phyloP scores from a whole-genome alignment of 192 early-diverging fungal species.

The Coemansia asiatica region DNA sequence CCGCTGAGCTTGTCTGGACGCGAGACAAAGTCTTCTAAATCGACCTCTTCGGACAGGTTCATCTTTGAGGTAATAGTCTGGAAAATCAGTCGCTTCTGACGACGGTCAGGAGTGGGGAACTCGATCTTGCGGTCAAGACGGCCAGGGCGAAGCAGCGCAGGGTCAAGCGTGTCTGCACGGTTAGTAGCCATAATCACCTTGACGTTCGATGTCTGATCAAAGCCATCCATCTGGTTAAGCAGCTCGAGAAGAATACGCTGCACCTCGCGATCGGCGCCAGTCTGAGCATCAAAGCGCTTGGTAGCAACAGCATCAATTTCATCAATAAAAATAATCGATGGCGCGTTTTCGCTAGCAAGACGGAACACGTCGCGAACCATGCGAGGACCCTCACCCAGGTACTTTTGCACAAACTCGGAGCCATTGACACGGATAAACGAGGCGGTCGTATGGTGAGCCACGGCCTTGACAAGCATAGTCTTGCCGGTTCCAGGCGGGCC shows the following conservation, averaged over 20 bases:
- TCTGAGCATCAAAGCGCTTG: slow-evolving; percentile 97
- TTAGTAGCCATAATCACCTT: slow-evolving; percentile 99
- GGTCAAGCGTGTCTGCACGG: slow-evolving; percentile 95
- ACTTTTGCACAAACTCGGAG: slow-evolving; percentile 99
- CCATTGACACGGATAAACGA: slow-evolving; percentile 96
- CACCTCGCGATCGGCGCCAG: slow-evolving; percentile 97
- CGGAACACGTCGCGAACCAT: slow-evolving; percentile 98
- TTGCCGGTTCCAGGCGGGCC: slow-evolving; percentile 99
- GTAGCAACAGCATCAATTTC: slow-evolving; percentile 99
- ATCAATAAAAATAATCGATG: slow-evolving; percentile 97
- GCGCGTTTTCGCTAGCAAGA: slow-evolving; percentile 94
- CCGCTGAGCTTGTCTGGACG: slow-evolving; percentile 95
- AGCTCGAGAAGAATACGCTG: slow-evolving; percentile 97
- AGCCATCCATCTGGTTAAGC: slow-evolving; percentile 99
- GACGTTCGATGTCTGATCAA: slow-evolving; percentile 96
- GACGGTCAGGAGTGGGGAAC: slow-evolving; percentile 96
- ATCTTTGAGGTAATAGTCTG: slow-evolving; percentile 93
- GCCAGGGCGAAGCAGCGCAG: slow-evolving; percentile 93
- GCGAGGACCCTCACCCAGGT: slow-evolving; percentile 94
- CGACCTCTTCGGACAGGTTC: slow-evolving; percentile 97
- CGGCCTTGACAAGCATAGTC: slow-evolving; percentile 98
- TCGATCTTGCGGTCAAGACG: slow-evolving; percentile 98
- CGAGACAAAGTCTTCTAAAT: slow-evolving; percentile 96
- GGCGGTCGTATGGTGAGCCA: slow-evolving; percentile 96
- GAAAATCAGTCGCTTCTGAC: slow-evolving; percentile 97